Base-by-base conservation (phyloP, 352 stramenopile genomes). In the Pythium apleroticum region DNA sequence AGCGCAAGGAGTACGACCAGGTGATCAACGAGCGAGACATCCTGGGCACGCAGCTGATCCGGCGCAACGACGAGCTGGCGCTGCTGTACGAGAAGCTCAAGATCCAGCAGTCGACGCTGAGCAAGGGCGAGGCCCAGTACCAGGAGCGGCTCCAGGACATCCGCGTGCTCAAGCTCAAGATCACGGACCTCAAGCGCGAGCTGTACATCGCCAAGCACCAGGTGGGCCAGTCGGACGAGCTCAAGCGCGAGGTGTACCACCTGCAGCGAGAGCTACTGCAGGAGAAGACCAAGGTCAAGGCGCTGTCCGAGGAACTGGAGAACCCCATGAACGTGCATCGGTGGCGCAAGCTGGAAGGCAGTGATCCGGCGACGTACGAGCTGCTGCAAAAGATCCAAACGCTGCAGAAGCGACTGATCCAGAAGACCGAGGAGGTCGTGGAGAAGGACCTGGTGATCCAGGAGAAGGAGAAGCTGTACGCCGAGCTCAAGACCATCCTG, bases 251-350 rank as follows among this genome's bases (percentile, higher is more conserved):
- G 73, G 84, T 96, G 27, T 91, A 92, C 53, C 81, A 97, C 62
- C 68, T 98, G 56, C 88, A 98, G 68, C 88, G 91, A 41, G 93
- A 98, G 63, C 69, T 98, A 41, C 62, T 98, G 39, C 85, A 97
- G 74, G 95, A 98, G 64, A 98, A 98, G 63, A 97, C 94, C 20
- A 99, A 98, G 75, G 94, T 98, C 19, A 99, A 98, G 54, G 93
- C 95, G 31, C 76, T 99, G 5, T 97, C 88, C 1, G 93, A 98
- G 66, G 96, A 99, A 71, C 69, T 99, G 9, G 93, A 99, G 72
- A 98, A 98, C 68, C 96, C 96, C 19, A 97, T 99, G 81, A 99
- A 99, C 75, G 92, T 99, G 20, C 96, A 99, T 77, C 86, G 97
- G 37, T 99, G 96, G 96, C 81, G 96, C 15, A 98, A 98, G 71